A percentile compares a stretch with the other conserved stretches of the same genome.
Conservation (phyloP, 306 rosid species). For the Pueraria montana region DNA sequence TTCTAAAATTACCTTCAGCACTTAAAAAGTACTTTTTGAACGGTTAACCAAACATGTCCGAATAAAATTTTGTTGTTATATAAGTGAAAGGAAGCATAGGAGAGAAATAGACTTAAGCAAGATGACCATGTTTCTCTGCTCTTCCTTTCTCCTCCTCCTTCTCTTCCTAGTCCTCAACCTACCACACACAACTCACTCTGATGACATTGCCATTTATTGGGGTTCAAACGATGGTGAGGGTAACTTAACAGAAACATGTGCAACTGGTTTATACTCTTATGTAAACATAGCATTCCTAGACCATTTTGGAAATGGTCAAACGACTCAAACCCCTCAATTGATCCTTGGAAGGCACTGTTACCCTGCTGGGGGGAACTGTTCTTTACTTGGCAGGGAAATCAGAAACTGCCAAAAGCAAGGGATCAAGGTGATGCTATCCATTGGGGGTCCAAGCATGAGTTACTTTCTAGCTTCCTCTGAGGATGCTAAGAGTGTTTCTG, state of each 20-base stretch:
- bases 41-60: too few relatives aligned
- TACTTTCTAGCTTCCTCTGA: constrained; percentile 48
- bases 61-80: not conserved
- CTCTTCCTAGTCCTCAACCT: not conserved
- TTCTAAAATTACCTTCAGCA: too few relatives aligned
- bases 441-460: constrained; percentile 39
- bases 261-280: not conserved
- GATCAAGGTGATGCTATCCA: constrained; percentile 55
- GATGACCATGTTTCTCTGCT: not conserved
- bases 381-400: constrained; percentile 28
- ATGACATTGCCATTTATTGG: constrained; percentile 22
- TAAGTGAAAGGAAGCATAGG: not conserved
- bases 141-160: not conserved
- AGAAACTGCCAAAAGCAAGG: constrained; percentile 57
- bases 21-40: too few relatives aligned
- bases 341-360: too few relatives aligned
- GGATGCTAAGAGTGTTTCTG: constrained; percentile 52
- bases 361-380: constrained; percentile 38
- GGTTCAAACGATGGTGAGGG: not conserved
- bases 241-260: not conserved
- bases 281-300: not conserved
- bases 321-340: too few relatives aligned
- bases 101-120: not conserved
- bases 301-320: not conserved
- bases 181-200: not conserved